Evolutionary conservation across 1,284 basidiomycete genomes (phyloP).

Genomic region (Cerrena zonata): DNA sequence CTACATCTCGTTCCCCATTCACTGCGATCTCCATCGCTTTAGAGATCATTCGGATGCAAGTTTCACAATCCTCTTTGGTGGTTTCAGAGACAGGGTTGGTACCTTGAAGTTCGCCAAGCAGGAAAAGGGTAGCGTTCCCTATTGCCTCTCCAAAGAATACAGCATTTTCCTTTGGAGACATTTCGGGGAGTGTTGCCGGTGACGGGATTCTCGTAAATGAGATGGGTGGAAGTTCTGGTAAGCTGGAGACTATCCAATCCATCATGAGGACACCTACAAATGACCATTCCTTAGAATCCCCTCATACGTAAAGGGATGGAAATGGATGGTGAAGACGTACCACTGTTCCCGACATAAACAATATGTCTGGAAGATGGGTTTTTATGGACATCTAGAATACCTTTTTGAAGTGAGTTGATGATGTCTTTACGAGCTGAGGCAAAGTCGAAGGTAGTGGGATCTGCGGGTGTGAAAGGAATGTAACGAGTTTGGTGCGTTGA

Average conservation of each 20-base stretch:
- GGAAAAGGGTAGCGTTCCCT: constrained; percentile 25
- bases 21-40: constrained; percentile 20
- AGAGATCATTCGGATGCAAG: constrained; percentile 18
- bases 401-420: constrained; percentile 17
- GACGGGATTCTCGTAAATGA: constrained; percentile 4
- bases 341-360: constrained; percentile 24
- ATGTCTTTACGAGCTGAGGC: constrained; percentile 7
- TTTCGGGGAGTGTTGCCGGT: background rate
- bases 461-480: constrained; percentile 4
- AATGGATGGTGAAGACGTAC: constrained; percentile 9
- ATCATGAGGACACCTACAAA: constrained; percentile 22
- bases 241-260: constrained; percentile 22
- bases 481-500: constrained; percentile 3
- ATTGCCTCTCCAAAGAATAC: too few species aligned
- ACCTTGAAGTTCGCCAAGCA: constrained; percentile 25
- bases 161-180: too few species aligned
- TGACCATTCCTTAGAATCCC: background rate
- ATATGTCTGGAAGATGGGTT: constrained; percentile 18
- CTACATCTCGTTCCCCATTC: constrained; percentile 11
- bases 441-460: background rate
- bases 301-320: background rate
- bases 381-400: constrained; percentile 19
- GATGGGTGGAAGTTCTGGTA: constrained; percentile 15
- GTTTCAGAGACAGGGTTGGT: too few species aligned
- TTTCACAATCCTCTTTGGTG: constrained; percentile 12